Evolutionary conservation across 1,284 basidiomycete genomes (phyloP), one percentile per base, ranked within the genome.

Genomic region (Puccinia triticina): DNA sequence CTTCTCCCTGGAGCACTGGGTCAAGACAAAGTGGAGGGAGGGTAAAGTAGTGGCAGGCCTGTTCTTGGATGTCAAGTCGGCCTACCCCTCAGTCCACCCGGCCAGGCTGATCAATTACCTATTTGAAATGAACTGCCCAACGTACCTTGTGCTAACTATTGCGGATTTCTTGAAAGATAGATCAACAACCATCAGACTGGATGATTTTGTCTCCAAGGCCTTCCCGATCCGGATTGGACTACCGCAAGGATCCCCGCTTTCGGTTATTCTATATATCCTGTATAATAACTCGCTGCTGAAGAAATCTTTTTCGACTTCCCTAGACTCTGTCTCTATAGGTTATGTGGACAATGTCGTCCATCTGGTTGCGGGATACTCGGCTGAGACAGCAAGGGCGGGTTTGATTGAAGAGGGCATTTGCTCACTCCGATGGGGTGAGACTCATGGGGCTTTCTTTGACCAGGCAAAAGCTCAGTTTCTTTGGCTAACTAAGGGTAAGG

Each of bases 331-430:
- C 21, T 77, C 75, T n/a, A 37, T 77, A 2, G 75, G 55, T 0
- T 77, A 61, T n/a, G 43, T 77, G 2, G 75, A 77, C 21, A 34
- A 77, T 26, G 55, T 77, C 12, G 59, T 64, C 0, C 75, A 59
- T 18, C 16, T 61, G n/a, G 75, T 64, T 21, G 75, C 75, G 14
- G n/a, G 32, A 14, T 4, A 0, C 4, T 1, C n/a, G 0, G 2
- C 2, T 0, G 3, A 61, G 21, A 43, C 16, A 37, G 21, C 16
- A 18, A 12, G 32, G 1, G 21, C 0, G 11, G 14, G 2, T 26
- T 12, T 61, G 4, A 14, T 40, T 1, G 4, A 2, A 2, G 8
- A 61, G 0, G 75, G 50, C 0, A 11, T 3, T 18, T 1, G 43
- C 0, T 61, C 75, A 0, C 75, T 77, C 5, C 2, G 43, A 0